Evolutionary conservation across 2,329 filamentous ascomycete species (phyloP).

Genomic region (Monosporascus sp.): DNA sequence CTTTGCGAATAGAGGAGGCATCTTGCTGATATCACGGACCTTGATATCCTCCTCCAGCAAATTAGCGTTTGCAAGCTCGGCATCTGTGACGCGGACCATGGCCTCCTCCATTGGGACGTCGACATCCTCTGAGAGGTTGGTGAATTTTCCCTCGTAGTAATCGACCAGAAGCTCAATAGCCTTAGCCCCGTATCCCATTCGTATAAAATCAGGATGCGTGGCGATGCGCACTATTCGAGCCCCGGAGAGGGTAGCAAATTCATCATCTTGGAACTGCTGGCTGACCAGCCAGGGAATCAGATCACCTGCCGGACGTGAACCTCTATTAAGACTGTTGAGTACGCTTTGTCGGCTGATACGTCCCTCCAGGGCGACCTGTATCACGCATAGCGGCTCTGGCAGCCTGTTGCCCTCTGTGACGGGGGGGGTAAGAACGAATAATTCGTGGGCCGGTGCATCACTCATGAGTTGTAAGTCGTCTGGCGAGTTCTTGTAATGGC

Average conservation of each 20-base stretch:
- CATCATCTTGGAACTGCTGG: conserved; percentile 96
- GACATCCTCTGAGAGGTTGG: conserved; percentile 71
- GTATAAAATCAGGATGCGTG: conserved; percentile 87
- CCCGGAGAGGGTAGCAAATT: conserved; percentile 89
- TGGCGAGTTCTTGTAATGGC: conserved; percentile 88
- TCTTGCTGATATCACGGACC: conserved; percentile 80
- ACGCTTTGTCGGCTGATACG: conserved; percentile 92
- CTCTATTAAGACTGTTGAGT: conserved; percentile 80
- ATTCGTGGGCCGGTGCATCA: conserved; percentile 91
- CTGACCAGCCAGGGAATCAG: conserved; percentile 96
- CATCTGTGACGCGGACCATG: conserved; percentile 77
- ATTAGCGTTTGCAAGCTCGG: conserved; percentile 68
- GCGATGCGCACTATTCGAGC: conserved; percentile 91
- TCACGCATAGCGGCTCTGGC: conserved; percentile 88
- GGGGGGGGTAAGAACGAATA: conserved; percentile 89
- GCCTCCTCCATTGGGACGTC: conserved; percentile 47
- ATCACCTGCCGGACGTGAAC: conserved; percentile 84
- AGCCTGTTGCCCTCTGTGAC: conserved; percentile 72
- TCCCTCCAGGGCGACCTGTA: conserved; percentile 91
- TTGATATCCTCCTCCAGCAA: conserved; percentile 84
- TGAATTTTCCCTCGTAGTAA: conserved; percentile 93
- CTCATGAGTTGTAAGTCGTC: conserved; percentile 99
- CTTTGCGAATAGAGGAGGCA: conserved; percentile 90
- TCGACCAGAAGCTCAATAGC: conserved; percentile 82
- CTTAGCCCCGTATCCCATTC: conserved; percentile 89